Percentiles rank a stretch among this genome's conserved stretches.
Conservation (phyloP, 164 flowering plant species). For the Cinnamomum chago region DNA sequence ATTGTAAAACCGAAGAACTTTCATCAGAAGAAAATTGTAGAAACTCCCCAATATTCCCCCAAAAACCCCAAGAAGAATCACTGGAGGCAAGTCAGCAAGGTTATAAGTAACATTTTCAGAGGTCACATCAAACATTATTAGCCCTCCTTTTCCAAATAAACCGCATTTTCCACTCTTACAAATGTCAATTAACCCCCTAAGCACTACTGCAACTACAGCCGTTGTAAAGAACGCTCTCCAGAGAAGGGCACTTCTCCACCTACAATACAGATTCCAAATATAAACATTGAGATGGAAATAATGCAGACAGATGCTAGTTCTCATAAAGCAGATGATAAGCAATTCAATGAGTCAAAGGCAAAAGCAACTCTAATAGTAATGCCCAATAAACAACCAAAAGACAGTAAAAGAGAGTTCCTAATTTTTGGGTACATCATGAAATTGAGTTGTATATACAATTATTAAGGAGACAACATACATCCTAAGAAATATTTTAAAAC, state of each 20-base stretch:
- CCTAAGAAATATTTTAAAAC: too few relatives aligned
- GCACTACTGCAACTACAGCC: conserved; percentile 75
- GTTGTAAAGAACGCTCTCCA: conserved; percentile 90
- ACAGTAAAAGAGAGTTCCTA: too few relatives aligned
- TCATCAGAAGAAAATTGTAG: conserved; percentile 60
- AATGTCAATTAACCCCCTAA: conserved; percentile 66
- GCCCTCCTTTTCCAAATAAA: conserved; percentile 89
- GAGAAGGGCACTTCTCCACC: conserved; percentile 96
- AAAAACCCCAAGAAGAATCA: conserved; percentile 69
- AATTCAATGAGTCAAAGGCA: background rate
- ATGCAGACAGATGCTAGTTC: background rate
- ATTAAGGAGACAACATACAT: too few relatives aligned
- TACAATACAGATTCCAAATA: conserved; percentile 23
- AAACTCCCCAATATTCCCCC: conserved; percentile 82
- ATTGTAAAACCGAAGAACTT: conserved; percentile 62
- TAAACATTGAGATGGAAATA: conserved; percentile 2
- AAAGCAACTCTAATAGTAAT: too few relatives aligned
- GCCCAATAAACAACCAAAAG: too few relatives aligned
- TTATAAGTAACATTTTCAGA: conserved; percentile 57
- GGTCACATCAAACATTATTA: conserved; percentile 84
- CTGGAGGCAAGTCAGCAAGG: conserved; percentile 66
- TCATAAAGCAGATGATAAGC: background rate
- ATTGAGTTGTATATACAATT: too few relatives aligned
- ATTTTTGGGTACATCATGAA: too few relatives aligned
- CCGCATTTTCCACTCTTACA: conserved; percentile 84